Percentiles rank a stretch among this genome's conserved stretches.
phyloP scores from a whole-genome alignment of 352 stramenopile species.

The Pythium myriotylum region DNA sequence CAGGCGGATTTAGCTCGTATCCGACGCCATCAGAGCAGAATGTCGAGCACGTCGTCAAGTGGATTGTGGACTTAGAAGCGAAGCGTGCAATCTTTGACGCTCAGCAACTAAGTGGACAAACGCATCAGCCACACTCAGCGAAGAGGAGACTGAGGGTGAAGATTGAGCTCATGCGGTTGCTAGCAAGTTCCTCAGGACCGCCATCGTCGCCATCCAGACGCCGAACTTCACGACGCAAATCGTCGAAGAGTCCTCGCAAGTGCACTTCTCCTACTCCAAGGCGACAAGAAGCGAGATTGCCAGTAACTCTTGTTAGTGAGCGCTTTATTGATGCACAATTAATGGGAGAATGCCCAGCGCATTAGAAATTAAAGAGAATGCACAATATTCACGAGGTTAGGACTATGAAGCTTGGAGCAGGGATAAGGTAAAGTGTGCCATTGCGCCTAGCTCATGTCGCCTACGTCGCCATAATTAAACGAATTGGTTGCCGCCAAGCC shows the following conservation, averaged over 20 bases:
- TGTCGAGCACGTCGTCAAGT: slow-evolving; percentile 45
- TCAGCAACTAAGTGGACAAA: slow-evolving; percentile 9
- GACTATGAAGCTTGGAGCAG: no score
- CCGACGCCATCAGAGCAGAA: slow-evolving; percentile 33
- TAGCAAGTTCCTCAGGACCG: slow-evolving; percentile 1
- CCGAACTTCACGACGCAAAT: slow-evolving; percentile 4
- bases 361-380: no score
- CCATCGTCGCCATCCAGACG: slow-evolving; percentile 4
- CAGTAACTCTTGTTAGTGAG: not conserved
- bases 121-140: slow-evolving; percentile 3
- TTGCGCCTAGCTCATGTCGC: no score
- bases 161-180: slow-evolving; percentile 39
- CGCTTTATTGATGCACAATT: no score
- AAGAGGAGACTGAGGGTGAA: slow-evolving; percentile 27
- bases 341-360: no score
- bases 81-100: slow-evolving; percentile 33
- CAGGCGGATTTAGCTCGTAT: slow-evolving; percentile 43
- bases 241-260: slow-evolving; percentile 16
- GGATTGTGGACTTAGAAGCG: slow-evolving; percentile 46
- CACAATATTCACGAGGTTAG: no score
- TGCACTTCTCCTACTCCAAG: no score
- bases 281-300: not conserved
- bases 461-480: no score
- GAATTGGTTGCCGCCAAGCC: no score
- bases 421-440: no score